These are phyloP conservation scores for Rhizoclosmatium sp. DNA, from an alignment of 192 early-diverging fungal species.

Conservation along the genomic window DNA sequence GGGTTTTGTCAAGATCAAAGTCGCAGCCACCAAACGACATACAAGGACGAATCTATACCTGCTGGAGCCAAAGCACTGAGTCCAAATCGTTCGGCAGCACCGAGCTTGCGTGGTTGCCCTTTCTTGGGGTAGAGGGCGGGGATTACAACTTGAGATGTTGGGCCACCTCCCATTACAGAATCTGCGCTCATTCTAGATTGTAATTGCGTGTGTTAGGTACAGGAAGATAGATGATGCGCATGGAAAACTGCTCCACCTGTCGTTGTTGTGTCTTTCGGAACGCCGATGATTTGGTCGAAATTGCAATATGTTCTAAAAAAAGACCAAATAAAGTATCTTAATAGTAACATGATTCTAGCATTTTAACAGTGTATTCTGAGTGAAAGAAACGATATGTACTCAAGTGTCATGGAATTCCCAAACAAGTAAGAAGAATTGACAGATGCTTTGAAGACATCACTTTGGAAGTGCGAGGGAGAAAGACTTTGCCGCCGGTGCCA, in stretches of 20 bases:
- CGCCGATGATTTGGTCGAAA: background rate
- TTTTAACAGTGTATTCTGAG: too few species aligned
- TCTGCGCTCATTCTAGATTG: conserved; percentile 11
- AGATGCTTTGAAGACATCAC: background rate
- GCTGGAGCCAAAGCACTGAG: conserved; percentile 71
- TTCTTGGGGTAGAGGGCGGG: conserved; percentile 57
- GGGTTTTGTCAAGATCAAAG: background rate
- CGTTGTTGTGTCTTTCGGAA: background rate
- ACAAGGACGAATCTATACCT: conserved; percentile 36
- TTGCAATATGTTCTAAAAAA: background rate
- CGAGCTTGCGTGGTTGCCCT: conserved; percentile 53
- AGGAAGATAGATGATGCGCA: background rate
- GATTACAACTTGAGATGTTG: conserved; percentile 23
- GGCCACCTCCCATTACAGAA: conserved; percentile 33
- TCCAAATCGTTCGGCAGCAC: conserved; percentile 65
- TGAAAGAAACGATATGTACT: too few species aligned
- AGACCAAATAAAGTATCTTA: background rate
- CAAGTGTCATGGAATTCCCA: too few species aligned
- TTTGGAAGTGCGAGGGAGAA: conserved; percentile 1
- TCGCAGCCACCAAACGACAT: background rate
- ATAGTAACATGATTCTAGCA: too few species aligned
- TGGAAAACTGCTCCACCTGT: background rate
- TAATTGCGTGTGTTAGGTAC: background rate
- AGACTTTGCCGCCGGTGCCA: background rate
- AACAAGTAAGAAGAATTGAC: too few species aligned